Percentiles rank a stretch among this genome's conserved stretches.
phyloP scores from a whole-genome alignment of 2,329 filamentous ascomycete genomes.

The Colletotrichum eleusines region DNA sequence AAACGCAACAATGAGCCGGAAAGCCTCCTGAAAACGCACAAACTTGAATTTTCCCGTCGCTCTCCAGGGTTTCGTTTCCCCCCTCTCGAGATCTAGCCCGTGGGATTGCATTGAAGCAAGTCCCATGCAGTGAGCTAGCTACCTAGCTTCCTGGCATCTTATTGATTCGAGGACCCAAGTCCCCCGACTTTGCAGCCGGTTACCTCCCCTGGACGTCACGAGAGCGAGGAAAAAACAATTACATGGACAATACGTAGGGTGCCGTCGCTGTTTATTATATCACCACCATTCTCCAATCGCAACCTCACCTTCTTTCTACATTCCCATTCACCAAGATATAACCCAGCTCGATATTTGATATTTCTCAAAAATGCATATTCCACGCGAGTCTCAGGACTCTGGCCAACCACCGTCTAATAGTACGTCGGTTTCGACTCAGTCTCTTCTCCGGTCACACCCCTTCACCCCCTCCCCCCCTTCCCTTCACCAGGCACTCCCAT shows the following conservation, averaged over 20 bases:
- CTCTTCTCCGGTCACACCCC: conserved; percentile 29
- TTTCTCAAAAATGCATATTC: conserved; percentile 40
- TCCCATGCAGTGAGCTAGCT: conserved; percentile 9
- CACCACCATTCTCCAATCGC: conserved; percentile 31
- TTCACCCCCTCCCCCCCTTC: background rate
- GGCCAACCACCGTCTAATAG: conserved; percentile 34
- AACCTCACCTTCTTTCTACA: conserved; percentile 4
- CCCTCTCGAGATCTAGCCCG: conserved; percentile 30
- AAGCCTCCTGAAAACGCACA: conserved; percentile 19
- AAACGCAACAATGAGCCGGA: conserved; percentile 17
- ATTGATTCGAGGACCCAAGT: conserved; percentile 18
- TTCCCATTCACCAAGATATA: conserved; percentile 12
- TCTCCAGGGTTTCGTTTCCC: conserved; percentile 5
- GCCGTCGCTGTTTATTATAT: conserved; percentile 24
- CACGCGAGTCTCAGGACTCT: conserved; percentile 36
- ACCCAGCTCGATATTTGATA: conserved; percentile 31
- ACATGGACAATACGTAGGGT: conserved; percentile 17
- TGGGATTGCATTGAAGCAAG: conserved; percentile 18
- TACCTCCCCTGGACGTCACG: conserved; percentile 22
- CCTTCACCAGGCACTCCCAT: conserved; percentile 5
- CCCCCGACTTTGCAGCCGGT: conserved; percentile 7
- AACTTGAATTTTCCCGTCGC: conserved; percentile 12
- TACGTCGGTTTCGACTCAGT: conserved; percentile 35
- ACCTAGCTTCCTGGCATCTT: conserved; percentile 17
- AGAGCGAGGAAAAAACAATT: background rate